A percentile compares a stretch with the other conserved stretches of the same genome.
These are phyloP conservation scores for Perkinsela sp. DNA, from an alignment of 208 protist species.

Conservation along the genomic window DNA sequence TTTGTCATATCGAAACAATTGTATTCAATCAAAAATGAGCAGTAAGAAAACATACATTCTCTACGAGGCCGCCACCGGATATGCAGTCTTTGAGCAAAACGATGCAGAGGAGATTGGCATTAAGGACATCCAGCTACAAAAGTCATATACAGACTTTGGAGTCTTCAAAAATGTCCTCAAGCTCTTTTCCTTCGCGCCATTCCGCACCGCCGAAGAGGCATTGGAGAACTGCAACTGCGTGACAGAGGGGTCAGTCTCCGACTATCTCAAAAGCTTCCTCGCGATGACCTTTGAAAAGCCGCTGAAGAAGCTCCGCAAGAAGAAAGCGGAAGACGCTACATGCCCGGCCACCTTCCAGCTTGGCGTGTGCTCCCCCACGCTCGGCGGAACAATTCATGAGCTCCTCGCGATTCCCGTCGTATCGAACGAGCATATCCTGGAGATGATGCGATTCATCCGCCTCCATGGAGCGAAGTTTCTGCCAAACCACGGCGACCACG, in stretches of 20 bases:
- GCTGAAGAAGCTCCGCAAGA: conserved; percentile 5
- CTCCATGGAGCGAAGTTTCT: conserved; percentile 75
- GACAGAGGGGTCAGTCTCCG: conserved; percentile 69
- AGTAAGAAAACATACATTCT: conserved; percentile 60
- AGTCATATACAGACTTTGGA: conserved; percentile 60
- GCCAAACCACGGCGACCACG: conserved; percentile 65
- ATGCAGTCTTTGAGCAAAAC: conserved; percentile 75
- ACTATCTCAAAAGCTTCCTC: conserved; percentile 72
- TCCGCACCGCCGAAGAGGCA: conserved; percentile 81
- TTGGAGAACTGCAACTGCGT: conserved; percentile 88
- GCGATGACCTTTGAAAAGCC: conserved; percentile 67
- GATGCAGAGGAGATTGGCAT: conserved; percentile 76
- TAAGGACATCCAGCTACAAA: conserved; percentile 56
- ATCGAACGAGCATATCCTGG: conserved; percentile 47
- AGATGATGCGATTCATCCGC: conserved; percentile 80
- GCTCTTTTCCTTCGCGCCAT: conserved; percentile 80
- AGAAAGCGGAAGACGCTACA: conserved; percentile 22
- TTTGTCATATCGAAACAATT: no score
- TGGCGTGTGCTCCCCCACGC: conserved; percentile 75
- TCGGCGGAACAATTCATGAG: conserved; percentile 77
- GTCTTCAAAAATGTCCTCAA: conserved; percentile 79
- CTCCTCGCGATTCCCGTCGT: conserved; percentile 40
- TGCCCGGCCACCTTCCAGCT: conserved; percentile 46
- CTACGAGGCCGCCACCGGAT: conserved; percentile 86
- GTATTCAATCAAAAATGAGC: conserved; percentile 2